Base-by-base conservation (phyloP, 257 asterid species). In the Solanum etuberosum region DNA sequence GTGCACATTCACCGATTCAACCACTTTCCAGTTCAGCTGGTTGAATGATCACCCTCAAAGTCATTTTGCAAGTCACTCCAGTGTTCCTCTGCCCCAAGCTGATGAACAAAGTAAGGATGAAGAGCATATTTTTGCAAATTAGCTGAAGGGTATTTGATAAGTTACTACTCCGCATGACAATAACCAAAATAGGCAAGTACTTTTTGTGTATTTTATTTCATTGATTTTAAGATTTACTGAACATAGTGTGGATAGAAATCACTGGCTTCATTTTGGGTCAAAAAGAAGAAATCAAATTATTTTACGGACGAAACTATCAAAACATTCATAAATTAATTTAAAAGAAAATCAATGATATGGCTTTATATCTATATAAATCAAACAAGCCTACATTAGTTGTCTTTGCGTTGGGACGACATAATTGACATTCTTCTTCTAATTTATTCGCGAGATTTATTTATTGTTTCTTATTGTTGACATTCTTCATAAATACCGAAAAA, bases 21-120 rank as follows among this genome's bases (percentile, higher is more conserved):
- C 61, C 61, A 51, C 61, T 51, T 51, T 51, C 61, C 61, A 94
- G 90, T 92, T 91, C 98, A 68, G 87, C 91, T 70, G 77, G 89
- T 80, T 80, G 85, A 80, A 89, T 92, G 92, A 93, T 54, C 83
- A 86, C 72, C 67, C 82, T 72, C 80, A 37, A 70, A 68, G 88
- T 48, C 57, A 68, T 54, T 27, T 68, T 77, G 76, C 38, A n/a
- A 70, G 34, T 81, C 38, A 83, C 42, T 84, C 88, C 77, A 51
- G 35, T 57, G 34, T 34, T 25, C 51, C 61, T 57, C 80, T 68
- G 21, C 85, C 71, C 48, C 48, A 80, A 80, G 67, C 40, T 20
- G 67, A 29, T 48, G 61, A 29, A 78, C 25, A 42, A 43, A 51
- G 61, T 2, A 51, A 46, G 84, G 27, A 18, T 16, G 84, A 80